These are phyloP conservation scores for Myxozyma sirexii DNA, from an alignment of 805 yeast genomes.

Conservation along the genomic window DNA sequence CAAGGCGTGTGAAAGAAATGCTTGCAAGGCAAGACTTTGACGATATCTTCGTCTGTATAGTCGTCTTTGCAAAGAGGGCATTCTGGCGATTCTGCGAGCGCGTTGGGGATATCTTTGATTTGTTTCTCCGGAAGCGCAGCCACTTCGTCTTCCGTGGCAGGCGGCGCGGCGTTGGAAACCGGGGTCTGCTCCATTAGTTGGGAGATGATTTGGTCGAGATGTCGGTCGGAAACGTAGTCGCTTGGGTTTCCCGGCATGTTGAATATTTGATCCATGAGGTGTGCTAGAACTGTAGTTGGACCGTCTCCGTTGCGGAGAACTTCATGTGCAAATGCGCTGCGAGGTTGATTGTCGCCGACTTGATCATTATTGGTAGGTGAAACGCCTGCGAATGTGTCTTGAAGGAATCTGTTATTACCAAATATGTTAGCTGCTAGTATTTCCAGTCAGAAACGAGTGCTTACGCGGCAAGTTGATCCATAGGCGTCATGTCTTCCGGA, in stretches of 20 bases:
- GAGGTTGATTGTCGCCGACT: background rate
- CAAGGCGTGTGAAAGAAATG: constrained; percentile 35
- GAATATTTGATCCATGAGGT: constrained; percentile 19
- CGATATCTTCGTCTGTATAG: constrained; percentile 16
- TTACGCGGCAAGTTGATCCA: constrained; percentile 26
- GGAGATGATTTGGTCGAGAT: constrained; percentile 32
- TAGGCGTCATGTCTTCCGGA: constrained; percentile 12
- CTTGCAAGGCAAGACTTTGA: constrained; percentile 30
- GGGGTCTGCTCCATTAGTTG: constrained; percentile 35
- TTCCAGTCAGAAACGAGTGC: too few species aligned
- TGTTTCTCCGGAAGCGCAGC: constrained; percentile 8
- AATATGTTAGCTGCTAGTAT: background rate
- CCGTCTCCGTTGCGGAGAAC: background rate
- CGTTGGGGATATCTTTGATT: constrained; percentile 7
- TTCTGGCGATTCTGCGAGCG: constrained; percentile 19
- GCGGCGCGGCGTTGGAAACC: constrained; percentile 24
- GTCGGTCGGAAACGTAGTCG: constrained; percentile 34
- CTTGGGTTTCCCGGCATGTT: constrained; percentile 27
- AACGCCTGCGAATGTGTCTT: constrained; percentile 19
- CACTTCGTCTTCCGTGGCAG: constrained; percentile 26
- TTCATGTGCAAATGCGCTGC: background rate
- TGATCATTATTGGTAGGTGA: background rate
- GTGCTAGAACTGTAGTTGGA: too few species aligned
- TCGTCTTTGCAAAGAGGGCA: constrained; percentile 35
- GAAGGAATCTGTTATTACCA: constrained; percentile 35